These are phyloP conservation scores for Colletotrichum sp. DNA, from an alignment of 2,329 filamentous ascomycete genomes.

Conservation along the genomic window DNA sequence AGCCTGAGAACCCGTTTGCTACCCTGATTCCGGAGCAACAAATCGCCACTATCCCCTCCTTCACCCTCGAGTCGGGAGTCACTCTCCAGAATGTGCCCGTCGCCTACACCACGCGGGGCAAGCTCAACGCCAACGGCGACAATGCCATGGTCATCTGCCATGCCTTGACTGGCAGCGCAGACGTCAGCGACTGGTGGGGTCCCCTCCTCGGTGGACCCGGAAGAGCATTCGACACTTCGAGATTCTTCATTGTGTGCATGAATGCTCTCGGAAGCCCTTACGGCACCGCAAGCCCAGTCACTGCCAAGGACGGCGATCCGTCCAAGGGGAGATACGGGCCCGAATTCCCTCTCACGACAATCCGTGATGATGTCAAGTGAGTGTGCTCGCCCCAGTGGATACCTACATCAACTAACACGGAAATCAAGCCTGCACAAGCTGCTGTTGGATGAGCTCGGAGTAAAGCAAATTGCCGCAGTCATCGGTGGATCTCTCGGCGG, in stretches of 20 bases:
- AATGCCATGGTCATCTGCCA: conserved; percentile 83
- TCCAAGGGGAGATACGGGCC: conserved; percentile 84
- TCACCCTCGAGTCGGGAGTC: conserved; percentile 92
- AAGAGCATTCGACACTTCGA: conserved; percentile 79
- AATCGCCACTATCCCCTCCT: conserved; percentile 84
- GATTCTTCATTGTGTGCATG: conserved; percentile 87
- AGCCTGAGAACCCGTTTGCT: conserved; percentile 92
- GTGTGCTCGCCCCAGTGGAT: conserved; percentile 65
- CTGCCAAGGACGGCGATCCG: conserved; percentile 81
- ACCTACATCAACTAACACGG: neutral
- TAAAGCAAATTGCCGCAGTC: conserved; percentile 78
- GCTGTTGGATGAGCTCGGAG: conserved; percentile 79
- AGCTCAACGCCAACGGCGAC: conserved; percentile 61
- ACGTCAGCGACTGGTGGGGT: conserved; percentile 90
- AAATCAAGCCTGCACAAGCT: conserved; percentile 73
- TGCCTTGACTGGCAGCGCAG: conserved; percentile 83
- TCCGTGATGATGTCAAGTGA: conserved; percentile 93
- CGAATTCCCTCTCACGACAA: conserved; percentile 94
- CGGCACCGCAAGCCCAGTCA: conserved; percentile 87
- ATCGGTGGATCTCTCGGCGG: conserved; percentile 87
- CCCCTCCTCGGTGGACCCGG: conserved; percentile 80
- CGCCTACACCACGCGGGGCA: conserved; percentile 70
- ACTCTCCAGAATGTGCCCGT: conserved; percentile 78
- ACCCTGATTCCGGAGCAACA: conserved; percentile 86
- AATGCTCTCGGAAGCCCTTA: conserved; percentile 88